These are phyloP conservation scores for Carallia brachiata DNA, from an alignment of 345 rosid genomes.

Conservation along the genomic window DNA sequence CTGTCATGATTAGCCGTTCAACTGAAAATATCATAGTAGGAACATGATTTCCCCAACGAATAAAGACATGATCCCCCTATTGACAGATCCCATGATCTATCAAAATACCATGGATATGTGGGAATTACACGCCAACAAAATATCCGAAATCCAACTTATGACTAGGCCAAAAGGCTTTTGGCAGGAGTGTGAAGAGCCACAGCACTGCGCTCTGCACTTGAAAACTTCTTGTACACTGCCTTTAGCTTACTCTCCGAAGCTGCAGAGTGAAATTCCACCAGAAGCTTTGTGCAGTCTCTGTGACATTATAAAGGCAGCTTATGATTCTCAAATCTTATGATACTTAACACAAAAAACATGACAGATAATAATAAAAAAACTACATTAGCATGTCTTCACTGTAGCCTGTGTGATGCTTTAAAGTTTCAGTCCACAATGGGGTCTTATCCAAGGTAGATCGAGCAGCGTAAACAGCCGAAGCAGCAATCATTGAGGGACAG, in stretches of 20 bases:
- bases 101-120: not conserved
- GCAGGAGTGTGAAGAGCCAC: slow-evolving; percentile 69
- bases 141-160: not conserved
- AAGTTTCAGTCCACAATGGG: slow-evolving; percentile 74
- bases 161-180: slow-evolving; percentile 25
- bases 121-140: not conserved
- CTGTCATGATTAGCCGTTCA: not conserved
- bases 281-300: slow-evolving; percentile 71
- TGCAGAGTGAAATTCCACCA: slow-evolving; percentile 49
- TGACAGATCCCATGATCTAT: too few species aligned
- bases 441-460: slow-evolving; percentile 55
- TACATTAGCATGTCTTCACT: slow-evolving; percentile 60
- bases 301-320: slow-evolving; percentile 5
- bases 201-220: slow-evolving; percentile 45
- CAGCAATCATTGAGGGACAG: slow-evolving; percentile 71
- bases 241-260: slow-evolving; percentile 64
- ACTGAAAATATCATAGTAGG: slow-evolving; percentile 4
- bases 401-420: slow-evolving; percentile 72
- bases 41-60: not conserved
- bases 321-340: not conserved
- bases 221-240: slow-evolving; percentile 62
- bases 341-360: too few species aligned
- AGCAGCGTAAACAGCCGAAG: slow-evolving; percentile 92
- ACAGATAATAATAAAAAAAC: not conserved
- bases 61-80: not conserved